Conservation (phyloP, 139 green algal genomes). For the Closterium sp. region DNA sequence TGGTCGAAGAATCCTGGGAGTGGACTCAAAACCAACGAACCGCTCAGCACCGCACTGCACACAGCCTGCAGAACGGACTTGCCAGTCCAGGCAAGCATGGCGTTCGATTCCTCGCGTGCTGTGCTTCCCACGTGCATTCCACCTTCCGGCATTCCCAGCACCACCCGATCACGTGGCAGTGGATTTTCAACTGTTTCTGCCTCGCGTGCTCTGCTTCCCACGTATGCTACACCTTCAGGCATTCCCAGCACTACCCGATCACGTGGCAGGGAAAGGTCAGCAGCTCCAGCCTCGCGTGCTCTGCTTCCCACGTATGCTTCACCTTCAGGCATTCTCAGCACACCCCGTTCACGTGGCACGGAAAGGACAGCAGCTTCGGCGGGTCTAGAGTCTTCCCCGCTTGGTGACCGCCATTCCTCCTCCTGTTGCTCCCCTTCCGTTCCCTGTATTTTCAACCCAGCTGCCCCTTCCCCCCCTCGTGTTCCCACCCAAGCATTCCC, state of each 20-base stretch:
- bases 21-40: background rate
- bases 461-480: background rate
- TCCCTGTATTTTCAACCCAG: too few species aligned
- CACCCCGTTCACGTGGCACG: background rate
- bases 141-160: too few species aligned
- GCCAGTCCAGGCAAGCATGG: background rate
- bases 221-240: background rate
- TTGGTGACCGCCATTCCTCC: background rate
- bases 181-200: too few species aligned
- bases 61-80: background rate
- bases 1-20: background rate
- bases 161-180: too few species aligned
- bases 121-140: background rate
- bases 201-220: background rate
- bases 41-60: background rate
- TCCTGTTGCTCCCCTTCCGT: background rate
- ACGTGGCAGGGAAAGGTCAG: background rate
- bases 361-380: background rate
- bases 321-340: background rate
- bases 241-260: background rate
- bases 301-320: background rate
- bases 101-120: background rate
- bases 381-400: background rate
- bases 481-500: background rate
- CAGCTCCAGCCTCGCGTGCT: background rate